Evolutionary conservation across 2,329 filamentous ascomycete species (phyloP).

Genomic region (Alternaria hordeiaustralica): DNA sequence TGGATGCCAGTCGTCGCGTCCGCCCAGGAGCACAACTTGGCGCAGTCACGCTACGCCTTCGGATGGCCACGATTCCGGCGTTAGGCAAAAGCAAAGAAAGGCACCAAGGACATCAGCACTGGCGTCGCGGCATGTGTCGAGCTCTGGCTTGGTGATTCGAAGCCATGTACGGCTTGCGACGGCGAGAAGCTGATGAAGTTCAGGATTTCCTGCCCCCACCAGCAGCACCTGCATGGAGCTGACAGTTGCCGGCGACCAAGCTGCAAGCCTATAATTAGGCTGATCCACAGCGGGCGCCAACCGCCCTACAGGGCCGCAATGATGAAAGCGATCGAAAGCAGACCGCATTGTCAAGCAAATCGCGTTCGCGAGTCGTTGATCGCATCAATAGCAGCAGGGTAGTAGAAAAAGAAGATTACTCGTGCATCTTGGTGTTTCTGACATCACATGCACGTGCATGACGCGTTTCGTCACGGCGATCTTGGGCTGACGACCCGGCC

Average conservation of each 20-base stretch:
- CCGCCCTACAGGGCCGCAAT: not conserved
- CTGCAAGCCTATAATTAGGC: conserved; percentile 21
- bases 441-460: conserved; percentile 38
- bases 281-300: conserved; percentile 13
- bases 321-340: not conserved
- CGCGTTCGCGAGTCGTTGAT: not conserved
- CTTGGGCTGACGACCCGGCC: conserved; percentile 18
- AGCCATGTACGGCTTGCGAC: not conserved
- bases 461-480: conserved; percentile 24
- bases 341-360: not conserved
- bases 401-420: not conserved
- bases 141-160: not conserved
- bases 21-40: conserved; percentile 4
- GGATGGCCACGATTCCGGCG: not conserved
- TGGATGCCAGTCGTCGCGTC: conserved; percentile 1
- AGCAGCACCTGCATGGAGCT: conserved; percentile 9
- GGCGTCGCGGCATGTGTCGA: not conserved
- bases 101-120: not conserved
- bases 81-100: not conserved
- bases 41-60: not conserved
- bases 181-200: conserved; percentile 2
- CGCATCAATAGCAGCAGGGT: not conserved
- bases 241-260: conserved; percentile 6
- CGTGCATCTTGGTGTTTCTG: conserved; percentile 11
- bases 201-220: conserved; percentile 7